phyloP scores from a whole-genome alignment of 2,329 filamentous ascomycete genomes.

The Colletotrichum australisinense region DNA sequence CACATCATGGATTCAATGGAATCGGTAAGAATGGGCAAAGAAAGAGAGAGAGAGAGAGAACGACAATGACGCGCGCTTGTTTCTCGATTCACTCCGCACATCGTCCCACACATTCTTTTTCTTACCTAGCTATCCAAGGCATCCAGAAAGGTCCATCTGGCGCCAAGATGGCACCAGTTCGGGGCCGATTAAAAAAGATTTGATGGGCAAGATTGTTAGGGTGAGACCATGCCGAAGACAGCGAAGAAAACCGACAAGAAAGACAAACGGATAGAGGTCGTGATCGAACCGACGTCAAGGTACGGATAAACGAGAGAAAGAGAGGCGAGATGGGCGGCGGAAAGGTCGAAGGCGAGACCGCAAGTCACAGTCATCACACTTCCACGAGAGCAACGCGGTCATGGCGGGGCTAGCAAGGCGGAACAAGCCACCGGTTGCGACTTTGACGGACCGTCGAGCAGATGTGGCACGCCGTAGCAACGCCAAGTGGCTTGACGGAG shows the following conservation, averaged over 20 bases:
- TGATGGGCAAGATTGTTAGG: not conserved
- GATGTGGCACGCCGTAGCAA: not conserved
- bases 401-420: conserved; percentile 16
- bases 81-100: not conserved
- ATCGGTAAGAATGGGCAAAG: not conserved
- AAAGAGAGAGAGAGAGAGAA: not conserved
- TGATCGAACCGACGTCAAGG: conserved; percentile 2
- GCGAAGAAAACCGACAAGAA: not conserved
- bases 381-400: conserved; percentile 23
- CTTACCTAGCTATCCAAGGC: not conserved
- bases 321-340: not conserved
- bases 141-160: not conserved
- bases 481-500: conserved; percentile 9
- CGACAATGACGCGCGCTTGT: conserved; percentile 4
- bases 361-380: not conserved
- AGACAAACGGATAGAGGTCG: conserved; percentile 4
- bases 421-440: conserved; percentile 19
- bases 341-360: not conserved
- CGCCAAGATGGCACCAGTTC: not conserved
- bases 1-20: not conserved
- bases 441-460: conserved; percentile 6
- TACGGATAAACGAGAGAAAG: not conserved
- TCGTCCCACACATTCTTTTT: not conserved
- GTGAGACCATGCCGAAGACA: conserved; percentile 26
- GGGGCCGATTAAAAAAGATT: not conserved